Conservation (phyloP, 257 asterid species). For the Solanum gandarillasii region DNA sequence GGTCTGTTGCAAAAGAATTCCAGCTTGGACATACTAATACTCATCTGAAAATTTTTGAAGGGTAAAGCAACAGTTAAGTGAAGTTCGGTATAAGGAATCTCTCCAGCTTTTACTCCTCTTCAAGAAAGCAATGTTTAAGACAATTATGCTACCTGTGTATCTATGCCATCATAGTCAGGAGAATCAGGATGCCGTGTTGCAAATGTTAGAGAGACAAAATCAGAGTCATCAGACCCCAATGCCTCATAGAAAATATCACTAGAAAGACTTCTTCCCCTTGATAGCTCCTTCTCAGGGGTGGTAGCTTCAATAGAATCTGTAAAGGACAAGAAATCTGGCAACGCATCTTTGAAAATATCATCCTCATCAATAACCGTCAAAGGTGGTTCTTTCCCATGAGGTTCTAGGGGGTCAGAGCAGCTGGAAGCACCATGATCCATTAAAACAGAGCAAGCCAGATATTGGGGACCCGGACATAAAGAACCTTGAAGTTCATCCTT, state of each 20-base stretch:
- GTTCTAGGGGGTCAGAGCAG: conserved; percentile 27
- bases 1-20: conserved; percentile 95
- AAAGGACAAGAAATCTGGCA: conserved; percentile 61
- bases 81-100: neutral
- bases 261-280: conserved; percentile 24
- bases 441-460: conserved; percentile 77
- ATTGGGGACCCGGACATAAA: conserved; percentile 47
- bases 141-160: conserved; percentile 64
- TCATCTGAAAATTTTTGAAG: conserved; percentile 51
- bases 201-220: conserved; percentile 82
- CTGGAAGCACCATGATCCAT: conserved; percentile 37
- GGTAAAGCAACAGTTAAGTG: conserved; percentile 18
- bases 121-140: neutral
- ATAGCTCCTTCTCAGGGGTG: conserved; percentile 48
- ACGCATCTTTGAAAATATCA: conserved; percentile 81
- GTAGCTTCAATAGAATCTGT: conserved; percentile 57
- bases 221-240: conserved; percentile 74
- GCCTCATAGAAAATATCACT: conserved; percentile 83
- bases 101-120: conserved; percentile 3
- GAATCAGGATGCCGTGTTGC: conserved; percentile 59
- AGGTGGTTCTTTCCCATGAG: conserved; percentile 33
- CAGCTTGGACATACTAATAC: conserved; percentile 90
- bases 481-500: conserved; percentile 84
- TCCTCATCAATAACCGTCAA: conserved; percentile 52
- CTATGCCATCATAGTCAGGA: conserved; percentile 84